Evolutionary conservation across 225 moss, liverwort and hornwort species (phyloP), one percentile per base, ranked within the genome.

Genomic region (Bryum argenteum): DNA sequence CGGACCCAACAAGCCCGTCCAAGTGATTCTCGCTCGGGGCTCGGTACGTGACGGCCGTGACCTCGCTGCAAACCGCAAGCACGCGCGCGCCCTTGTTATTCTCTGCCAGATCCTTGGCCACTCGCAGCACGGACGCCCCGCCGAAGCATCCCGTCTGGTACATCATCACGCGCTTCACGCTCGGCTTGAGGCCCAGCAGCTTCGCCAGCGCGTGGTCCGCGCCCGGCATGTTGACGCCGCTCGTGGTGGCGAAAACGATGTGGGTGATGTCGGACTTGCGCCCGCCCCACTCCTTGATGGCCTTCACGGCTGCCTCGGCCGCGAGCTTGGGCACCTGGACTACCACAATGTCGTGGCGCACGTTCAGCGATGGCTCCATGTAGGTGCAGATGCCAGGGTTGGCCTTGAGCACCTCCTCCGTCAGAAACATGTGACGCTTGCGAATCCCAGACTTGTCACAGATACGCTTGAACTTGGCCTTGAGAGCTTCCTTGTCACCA

Each of bases 191-290:
- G 9, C 86, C 86, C 58, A 86, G 74, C 20, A 86, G 75, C 82
- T 70, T 82, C 39, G 74, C 56, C 17, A 86, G 70, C 17, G 86
- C 81, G 55, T 86, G 82, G 60, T 82, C 85, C 6, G 85, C 81
- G 54, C 81, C 81, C 23, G 84, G 85, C 85, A 82, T 85, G 81
- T 85, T 82, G 20, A 85, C 81, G 17, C 85, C 85, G 65, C 85
- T 82, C 13, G 82, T 85, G 79, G 81, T 86, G 70, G 82, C 82
- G 58, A 86, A 86, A 3, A 82, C 86, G 47, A 88, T 48, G 48
- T 48, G 48, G 6, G 48, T 48, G 48, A 48, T 48, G 16, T 48
- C 48, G 51, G 81, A 82, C 44, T 70, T 74, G 38, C 58, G 65
- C 1, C 82, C 70, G 26, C 82, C 82, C 82, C 78, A 82, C 61